A percentile compares a stretch with the other conserved stretches of the same genome.
phyloP scores from a whole-genome alignment of 1,284 basidiomycete genomes.

The Apiotrichum laibachii region DNA sequence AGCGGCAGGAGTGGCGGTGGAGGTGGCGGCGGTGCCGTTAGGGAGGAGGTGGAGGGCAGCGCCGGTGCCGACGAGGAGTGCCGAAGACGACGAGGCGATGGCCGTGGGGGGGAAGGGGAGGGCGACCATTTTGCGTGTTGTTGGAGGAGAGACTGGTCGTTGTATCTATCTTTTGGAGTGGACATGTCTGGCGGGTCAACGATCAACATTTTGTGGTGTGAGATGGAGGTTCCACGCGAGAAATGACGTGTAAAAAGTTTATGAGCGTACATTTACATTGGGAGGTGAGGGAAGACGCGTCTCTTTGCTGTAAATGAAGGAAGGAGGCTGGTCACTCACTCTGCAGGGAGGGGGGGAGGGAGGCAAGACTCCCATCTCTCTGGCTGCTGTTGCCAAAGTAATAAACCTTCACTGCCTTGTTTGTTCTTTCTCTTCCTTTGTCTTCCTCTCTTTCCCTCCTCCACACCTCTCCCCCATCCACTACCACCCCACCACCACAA shows the following conservation, averaged over 20 bases:
- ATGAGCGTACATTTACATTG: too few relatives aligned
- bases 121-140: slow-evolving; percentile 4
- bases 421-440: too few relatives aligned
- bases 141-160: not conserved
- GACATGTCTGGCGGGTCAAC: not conserved
- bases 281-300: too few relatives aligned
- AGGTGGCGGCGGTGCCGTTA: slow-evolving; percentile 11
- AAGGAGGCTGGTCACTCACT: too few relatives aligned
- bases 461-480: slow-evolving; percentile 8
- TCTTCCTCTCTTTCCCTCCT: not conserved
- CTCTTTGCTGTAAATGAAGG: too few relatives aligned
- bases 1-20: slow-evolving; percentile 11
- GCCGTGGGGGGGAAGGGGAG: slow-evolving; percentile 20
- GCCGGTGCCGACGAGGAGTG: slow-evolving; percentile 14
- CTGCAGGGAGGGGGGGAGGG: too few relatives aligned
- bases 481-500: slow-evolving; percentile 10
- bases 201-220: too few relatives aligned
- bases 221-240: too few relatives aligned
- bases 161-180: slow-evolving; percentile 1
- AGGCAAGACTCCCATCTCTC: too few relatives aligned
- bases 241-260: too few relatives aligned
- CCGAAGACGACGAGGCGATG: slow-evolving; percentile 11
- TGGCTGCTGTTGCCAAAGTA: too few relatives aligned
- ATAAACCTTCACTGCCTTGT: too few relatives aligned
- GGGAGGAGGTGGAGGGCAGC: slow-evolving; percentile 20